These are phyloP conservation scores for Ophiostoma fasciatum DNA, from an alignment of 2,329 filamentous ascomycete species.

Conservation along the genomic window DNA sequence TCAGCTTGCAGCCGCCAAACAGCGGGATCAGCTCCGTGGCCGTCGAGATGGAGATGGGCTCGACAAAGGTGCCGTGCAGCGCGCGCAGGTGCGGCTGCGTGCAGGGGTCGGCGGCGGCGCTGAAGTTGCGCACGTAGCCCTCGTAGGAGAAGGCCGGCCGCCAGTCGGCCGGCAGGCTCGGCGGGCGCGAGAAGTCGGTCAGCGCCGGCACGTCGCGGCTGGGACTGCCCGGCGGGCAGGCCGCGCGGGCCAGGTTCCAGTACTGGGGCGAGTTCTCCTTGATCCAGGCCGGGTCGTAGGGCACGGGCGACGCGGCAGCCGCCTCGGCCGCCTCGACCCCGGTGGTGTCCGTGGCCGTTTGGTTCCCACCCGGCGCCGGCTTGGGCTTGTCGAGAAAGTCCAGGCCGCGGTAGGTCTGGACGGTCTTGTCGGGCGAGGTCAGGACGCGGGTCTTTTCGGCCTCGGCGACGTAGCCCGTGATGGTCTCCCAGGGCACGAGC, in stretches of 20 bases:
- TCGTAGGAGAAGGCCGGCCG: slow-evolving; percentile 18
- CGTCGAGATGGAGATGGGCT: slow-evolving; percentile 32
- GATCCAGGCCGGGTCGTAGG: slow-evolving; percentile 33
- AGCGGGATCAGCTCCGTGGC: slow-evolving; percentile 39
- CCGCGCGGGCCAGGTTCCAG: slow-evolving; percentile 42
- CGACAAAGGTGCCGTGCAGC: slow-evolving; percentile 38
- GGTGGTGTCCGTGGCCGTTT: background rate
- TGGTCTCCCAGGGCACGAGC: slow-evolving; percentile 42
- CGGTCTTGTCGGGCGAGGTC: slow-evolving; percentile 25
- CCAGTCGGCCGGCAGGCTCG: slow-evolving; percentile 12
- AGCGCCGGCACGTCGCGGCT: slow-evolving; percentile 25
- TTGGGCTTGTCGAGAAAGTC: slow-evolving; percentile 18
- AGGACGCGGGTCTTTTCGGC: slow-evolving; percentile 31
- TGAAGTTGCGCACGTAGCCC: slow-evolving; percentile 41
- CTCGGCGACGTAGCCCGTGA: slow-evolving; percentile 32
- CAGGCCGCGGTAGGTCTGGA: slow-evolving; percentile 28
- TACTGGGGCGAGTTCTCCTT: slow-evolving; percentile 30
- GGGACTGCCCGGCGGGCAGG: slow-evolving; percentile 42
- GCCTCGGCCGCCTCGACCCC: slow-evolving; percentile 10
- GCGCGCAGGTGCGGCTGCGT: slow-evolving; percentile 32
- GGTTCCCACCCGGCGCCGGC: no score
- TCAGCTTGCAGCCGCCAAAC: slow-evolving; percentile 44
- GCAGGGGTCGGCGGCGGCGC: slow-evolving; percentile 37
- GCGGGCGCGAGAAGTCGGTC: slow-evolving; percentile 18
- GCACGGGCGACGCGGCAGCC: no score